These are phyloP conservation scores for Kurtzmaniella quercitrusa DNA, from an alignment of 1,139 yeast species.

Conservation along the genomic window DNA sequence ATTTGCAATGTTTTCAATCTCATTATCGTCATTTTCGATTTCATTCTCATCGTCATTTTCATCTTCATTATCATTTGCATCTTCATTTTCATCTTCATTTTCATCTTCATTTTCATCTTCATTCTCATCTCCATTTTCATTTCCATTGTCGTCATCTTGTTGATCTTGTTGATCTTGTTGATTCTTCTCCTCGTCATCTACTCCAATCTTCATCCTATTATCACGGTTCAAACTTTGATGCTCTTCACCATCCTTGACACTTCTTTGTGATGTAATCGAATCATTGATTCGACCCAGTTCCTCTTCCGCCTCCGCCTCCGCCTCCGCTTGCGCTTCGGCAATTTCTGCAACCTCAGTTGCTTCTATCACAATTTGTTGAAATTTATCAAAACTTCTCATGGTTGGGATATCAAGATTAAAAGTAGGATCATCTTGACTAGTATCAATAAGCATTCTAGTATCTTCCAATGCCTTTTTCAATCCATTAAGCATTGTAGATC, in stretches of 20 bases:
- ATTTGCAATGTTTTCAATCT: slow-evolving; percentile 2
- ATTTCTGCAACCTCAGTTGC: slow-evolving; percentile 23
- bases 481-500: slow-evolving; percentile 27
- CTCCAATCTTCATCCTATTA: slow-evolving; percentile 5
- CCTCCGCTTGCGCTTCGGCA: slow-evolving; percentile 12
- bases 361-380: slow-evolving; percentile 27
- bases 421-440: slow-evolving; percentile 21
- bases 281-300: slow-evolving; percentile 2
- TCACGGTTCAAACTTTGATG: not conserved
- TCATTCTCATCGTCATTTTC: slow-evolving; percentile 5
- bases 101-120: slow-evolving; percentile 5
- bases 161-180: not conserved
- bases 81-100: slow-evolving; percentile 4
- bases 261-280: not conserved
- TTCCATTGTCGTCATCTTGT: not conserved
- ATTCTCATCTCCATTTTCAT: slow-evolving; percentile 5
- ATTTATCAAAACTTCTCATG: slow-evolving; percentile 44
- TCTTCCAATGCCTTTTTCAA: slow-evolving; percentile 31
- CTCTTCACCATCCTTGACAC: not conserved
- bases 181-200: not conserved
- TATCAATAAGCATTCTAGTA: slow-evolving; percentile 25
- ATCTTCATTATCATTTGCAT: slow-evolving; percentile 1
- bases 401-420: slow-evolving; percentile 41
- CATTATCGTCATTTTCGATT: slow-evolving; percentile 7
- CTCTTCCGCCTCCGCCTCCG: not conserved